A percentile compares a stretch with the other conserved stretches of the same genome.
Conservation (phyloP, 257 asterid genomes). For the Solanum peruvianum region DNA sequence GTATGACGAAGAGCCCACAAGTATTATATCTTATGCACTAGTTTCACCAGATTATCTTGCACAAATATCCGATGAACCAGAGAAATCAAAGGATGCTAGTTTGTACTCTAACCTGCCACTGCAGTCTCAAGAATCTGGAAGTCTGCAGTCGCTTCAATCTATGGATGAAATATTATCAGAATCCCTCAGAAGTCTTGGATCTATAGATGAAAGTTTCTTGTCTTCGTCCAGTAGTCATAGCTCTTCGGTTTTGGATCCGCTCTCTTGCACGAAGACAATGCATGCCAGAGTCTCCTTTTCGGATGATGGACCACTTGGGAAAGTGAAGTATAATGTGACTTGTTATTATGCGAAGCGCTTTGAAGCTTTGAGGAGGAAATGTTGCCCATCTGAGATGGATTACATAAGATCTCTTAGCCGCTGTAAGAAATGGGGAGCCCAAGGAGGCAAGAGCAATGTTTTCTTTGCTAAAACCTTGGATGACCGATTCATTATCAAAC, state of each 20-base stretch:
- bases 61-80: constrained; percentile 57
- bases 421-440: constrained; percentile 99
- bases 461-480: constrained; percentile 94
- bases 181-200: constrained; percentile 48
- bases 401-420: constrained; percentile 78
- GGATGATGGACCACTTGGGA: constrained; percentile 59
- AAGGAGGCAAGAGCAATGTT: constrained; percentile 97
- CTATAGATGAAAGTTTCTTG: constrained; percentile 53
- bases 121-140: constrained; percentile 41
- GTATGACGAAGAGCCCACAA: constrained; percentile 91
- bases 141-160: constrained; percentile 40
- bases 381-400: constrained; percentile 86
- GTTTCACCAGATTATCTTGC: constrained; percentile 43
- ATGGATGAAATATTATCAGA: constrained; percentile 53
- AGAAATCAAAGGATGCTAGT: constrained; percentile 37
- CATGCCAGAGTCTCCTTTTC: constrained; percentile 59
- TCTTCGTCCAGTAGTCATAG: constrained; percentile 40
- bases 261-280: constrained; percentile 48
- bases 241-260: constrained; percentile 50
- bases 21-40: constrained; percentile 77
- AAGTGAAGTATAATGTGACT: constrained; percentile 62
- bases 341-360: constrained; percentile 81
- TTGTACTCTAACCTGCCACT: constrained; percentile 20
- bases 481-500: constrained; percentile 87
- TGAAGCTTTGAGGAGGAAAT: constrained; percentile 77